Conservation (phyloP, 805 yeast species). For the Vanderwaltozyma verrucispora region DNA sequence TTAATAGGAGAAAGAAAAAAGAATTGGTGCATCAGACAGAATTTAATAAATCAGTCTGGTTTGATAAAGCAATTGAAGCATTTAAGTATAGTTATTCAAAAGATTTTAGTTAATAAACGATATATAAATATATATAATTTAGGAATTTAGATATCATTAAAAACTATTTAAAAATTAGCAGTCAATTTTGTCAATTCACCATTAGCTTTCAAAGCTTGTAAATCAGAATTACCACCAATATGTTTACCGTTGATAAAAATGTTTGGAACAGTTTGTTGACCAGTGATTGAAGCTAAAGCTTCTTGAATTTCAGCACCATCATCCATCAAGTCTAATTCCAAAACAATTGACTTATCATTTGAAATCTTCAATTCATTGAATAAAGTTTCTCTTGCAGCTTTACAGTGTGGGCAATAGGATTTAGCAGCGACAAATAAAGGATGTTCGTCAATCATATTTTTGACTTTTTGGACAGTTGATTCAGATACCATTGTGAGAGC, state of each 20-base stretch:
- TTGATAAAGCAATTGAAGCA: constrained; percentile 11
- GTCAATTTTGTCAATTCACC: constrained; percentile 51
- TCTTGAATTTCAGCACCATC: constrained; percentile 76
- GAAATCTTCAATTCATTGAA: constrained; percentile 35
- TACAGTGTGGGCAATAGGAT: constrained; percentile 59
- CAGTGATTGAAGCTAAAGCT: constrained; percentile 65
- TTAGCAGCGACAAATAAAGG: constrained; percentile 75
- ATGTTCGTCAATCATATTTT: constrained; percentile 51
- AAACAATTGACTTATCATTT: constrained; percentile 28
- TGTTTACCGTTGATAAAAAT: constrained; percentile 83
- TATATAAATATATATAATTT: background rate
- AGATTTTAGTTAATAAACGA: background rate
- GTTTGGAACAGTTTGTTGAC: constrained; percentile 90
- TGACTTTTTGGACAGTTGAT: constrained; percentile 45
- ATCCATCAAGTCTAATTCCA: constrained; percentile 37
- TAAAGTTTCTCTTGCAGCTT: constrained; percentile 34
- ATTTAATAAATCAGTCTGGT: constrained; percentile 20
- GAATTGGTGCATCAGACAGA: constrained; percentile 19
- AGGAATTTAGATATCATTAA: too few relatives aligned
- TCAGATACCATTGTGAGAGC: background rate
- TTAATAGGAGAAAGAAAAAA: constrained; percentile 1
- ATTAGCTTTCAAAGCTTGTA: constrained; percentile 55
- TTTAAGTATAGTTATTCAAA: constrained; percentile 3
- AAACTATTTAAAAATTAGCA: too few relatives aligned
- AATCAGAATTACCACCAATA: constrained; percentile 90